Conservation (phyloP, 768 basidiomycete species). For the Collybia nuda region DNA sequence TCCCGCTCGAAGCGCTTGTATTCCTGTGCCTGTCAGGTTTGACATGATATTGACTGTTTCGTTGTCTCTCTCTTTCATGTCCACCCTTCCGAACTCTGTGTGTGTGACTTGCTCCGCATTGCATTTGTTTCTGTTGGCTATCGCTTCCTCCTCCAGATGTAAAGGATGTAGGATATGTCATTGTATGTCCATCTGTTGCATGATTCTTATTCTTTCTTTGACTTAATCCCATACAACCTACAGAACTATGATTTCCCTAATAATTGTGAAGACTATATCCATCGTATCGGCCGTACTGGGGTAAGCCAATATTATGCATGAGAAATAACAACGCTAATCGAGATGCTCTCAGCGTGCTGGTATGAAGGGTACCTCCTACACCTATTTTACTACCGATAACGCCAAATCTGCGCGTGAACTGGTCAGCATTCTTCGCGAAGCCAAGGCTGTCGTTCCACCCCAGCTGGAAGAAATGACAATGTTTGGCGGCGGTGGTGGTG, state of each 20-base stretch:
- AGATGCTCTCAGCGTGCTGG: slow-evolving; percentile 70
- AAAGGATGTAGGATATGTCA: slow-evolving; percentile 98
- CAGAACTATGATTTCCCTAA: slow-evolving; percentile 98
- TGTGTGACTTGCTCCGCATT: slow-evolving; percentile 34
- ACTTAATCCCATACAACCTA: slow-evolving; percentile 10
- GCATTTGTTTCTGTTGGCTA: slow-evolving; percentile 26
- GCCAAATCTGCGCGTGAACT: slow-evolving; percentile 93
- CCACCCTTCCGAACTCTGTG: slow-evolving; percentile 20
- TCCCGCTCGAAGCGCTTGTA: slow-evolving; percentile 51
- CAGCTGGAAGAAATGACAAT: slow-evolving; percentile 93
- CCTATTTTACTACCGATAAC: slow-evolving; percentile 97
- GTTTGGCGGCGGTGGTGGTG: slow-evolving; percentile 83
- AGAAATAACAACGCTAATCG: neutral
- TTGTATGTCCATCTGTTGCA: slow-evolving; percentile 53
- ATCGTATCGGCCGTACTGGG: slow-evolving; percentile 97
- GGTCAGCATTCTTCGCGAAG: slow-evolving; percentile 80
- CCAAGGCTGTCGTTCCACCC: slow-evolving; percentile 82
- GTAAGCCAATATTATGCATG: slow-evolving; percentile 37
- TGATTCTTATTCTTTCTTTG: neutral
- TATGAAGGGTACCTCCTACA: slow-evolving; percentile 88
- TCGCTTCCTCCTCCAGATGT: slow-evolving; percentile 67
- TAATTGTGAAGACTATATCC: slow-evolving; percentile 97
- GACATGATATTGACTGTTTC: slow-evolving; percentile 46
- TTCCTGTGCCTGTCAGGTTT: slow-evolving; percentile 28
- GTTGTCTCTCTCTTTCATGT: slow-evolving; percentile 33